These are phyloP conservation scores for Arbutus unedo DNA, from an alignment of 148 eudicot genomes.

Conservation along the genomic window DNA sequence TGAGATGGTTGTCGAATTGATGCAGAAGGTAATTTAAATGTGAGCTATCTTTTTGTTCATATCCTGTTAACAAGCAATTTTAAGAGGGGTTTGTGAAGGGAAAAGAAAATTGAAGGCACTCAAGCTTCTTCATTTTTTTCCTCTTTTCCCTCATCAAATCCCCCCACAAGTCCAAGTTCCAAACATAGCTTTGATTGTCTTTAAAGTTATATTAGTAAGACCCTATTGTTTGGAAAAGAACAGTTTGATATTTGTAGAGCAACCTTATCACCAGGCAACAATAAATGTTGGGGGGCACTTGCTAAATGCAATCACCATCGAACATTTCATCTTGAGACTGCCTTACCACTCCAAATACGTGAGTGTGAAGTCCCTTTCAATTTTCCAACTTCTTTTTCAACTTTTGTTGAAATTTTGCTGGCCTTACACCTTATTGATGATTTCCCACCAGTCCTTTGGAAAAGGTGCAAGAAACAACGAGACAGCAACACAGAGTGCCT, in stretches of 20 bases:
- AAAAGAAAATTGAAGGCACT: not conserved
- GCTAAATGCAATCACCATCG: constrained; percentile 61
- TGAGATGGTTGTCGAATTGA: constrained; percentile 55
- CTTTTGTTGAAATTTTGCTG: not conserved
- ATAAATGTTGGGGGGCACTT: constrained; percentile 71
- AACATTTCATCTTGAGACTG: constrained; percentile 68
- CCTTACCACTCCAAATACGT: constrained; percentile 75
- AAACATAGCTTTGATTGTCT: not conserved
- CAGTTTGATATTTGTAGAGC: not conserved
- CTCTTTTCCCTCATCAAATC: not conserved
- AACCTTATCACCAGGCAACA: constrained; percentile 48
- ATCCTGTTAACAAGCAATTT: not conserved
- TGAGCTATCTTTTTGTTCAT: not conserved
- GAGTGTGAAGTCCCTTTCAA: constrained; percentile 31
- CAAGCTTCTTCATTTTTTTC: not conserved
- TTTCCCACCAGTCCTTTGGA: constrained; percentile 34
- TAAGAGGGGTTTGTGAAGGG: not conserved
- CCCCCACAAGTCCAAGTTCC: not conserved
- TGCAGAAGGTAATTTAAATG: constrained; percentile 58
- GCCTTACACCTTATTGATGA: not conserved
- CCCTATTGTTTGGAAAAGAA: not conserved
- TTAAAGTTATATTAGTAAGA: not conserved
- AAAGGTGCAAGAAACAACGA: constrained; percentile 47
- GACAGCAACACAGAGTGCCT: constrained; percentile 40
- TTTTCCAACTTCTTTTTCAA: constrained; percentile 13